Evolutionary conservation across 768 basidiomycete genomes (phyloP).

Genomic region (Harrya chromipes): DNA sequence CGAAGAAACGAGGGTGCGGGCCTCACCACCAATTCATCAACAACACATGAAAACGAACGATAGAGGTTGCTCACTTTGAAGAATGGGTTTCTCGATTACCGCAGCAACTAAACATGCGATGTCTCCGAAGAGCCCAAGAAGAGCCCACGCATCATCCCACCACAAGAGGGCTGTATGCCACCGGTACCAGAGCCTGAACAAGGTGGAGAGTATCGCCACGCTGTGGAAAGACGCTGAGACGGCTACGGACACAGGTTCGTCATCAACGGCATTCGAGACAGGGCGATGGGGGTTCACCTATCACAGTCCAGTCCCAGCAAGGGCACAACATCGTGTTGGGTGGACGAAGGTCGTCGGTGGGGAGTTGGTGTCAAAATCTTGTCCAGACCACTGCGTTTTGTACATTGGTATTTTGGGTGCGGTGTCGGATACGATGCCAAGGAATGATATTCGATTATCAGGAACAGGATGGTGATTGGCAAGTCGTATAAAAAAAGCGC

Average conservation of each 20-base stretch:
- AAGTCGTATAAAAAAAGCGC: too few species aligned
- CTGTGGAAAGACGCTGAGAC: slow-evolving; percentile 19
- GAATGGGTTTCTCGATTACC: slow-evolving; percentile 8
- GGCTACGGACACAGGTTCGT: slow-evolving; percentile 7
- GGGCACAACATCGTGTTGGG: not conserved
- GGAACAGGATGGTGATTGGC: too few species aligned
- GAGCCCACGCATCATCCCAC: slow-evolving; percentile 28
- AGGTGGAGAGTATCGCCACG: slow-evolving; percentile 17
- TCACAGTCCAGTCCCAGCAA: not conserved
- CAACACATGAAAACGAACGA: too few species aligned
- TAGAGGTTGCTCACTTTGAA: slow-evolving; percentile 1
- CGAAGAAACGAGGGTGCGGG: slow-evolving; percentile 3
- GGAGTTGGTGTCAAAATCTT: too few species aligned
- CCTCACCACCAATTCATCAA: slow-evolving; percentile 4
- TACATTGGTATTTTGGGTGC: too few species aligned
- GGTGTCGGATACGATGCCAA: too few species aligned
- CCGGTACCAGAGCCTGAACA: slow-evolving; percentile 24
- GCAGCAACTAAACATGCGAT: slow-evolving; percentile 5
- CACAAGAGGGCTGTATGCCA: slow-evolving; percentile 19
- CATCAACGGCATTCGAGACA: not conserved
- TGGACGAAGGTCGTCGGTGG: not conserved
- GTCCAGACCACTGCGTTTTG: too few species aligned
- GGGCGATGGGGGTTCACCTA: slow-evolving; percentile 1
- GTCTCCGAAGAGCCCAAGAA: slow-evolving; percentile 14
- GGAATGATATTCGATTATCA: too few species aligned